Conservation (phyloP, 257 asterid genomes). For the Linderniella brevidens region DNA sequence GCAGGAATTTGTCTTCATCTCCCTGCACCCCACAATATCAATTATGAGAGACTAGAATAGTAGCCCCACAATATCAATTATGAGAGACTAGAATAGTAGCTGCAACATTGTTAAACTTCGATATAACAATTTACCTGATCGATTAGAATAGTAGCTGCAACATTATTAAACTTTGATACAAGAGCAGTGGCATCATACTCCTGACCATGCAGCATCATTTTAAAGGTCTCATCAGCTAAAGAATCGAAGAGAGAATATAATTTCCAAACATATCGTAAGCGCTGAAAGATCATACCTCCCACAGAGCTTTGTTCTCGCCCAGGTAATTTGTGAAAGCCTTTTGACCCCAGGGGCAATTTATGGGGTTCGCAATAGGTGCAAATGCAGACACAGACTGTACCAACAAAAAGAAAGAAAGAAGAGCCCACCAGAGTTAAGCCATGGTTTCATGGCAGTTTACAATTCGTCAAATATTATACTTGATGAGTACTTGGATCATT, state of each 20-base stretch:
- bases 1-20: slow-evolving; percentile 57
- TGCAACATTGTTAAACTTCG: too few species aligned
- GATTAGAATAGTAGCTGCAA: slow-evolving; percentile 73
- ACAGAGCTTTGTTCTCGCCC: slow-evolving; percentile 62
- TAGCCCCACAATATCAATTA: background rate
- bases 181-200: slow-evolving; percentile 86
- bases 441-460: too few species aligned
- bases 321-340: slow-evolving; percentile 88
- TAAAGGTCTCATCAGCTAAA: background rate
- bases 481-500: too few species aligned
- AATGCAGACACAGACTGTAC: slow-evolving; percentile 87
- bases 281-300: slow-evolving; percentile 62
- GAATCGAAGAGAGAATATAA: background rate
- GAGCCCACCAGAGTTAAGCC: background rate
- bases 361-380: slow-evolving; percentile 72
- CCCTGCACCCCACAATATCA: slow-evolving; percentile 30
- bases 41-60: background rate
- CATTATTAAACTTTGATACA: slow-evolving; percentile 36
- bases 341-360: slow-evolving; percentile 92
- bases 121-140: slow-evolving; percentile 51
- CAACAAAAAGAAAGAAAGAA: background rate
- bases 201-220: slow-evolving; percentile 26
- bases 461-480: too few species aligned
- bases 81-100: background rate
- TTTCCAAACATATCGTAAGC: slow-evolving; percentile 17